Base-by-base conservation (phyloP, 202 grass and related monocot genomes). In the Miscanthus sacchariflorus region DNA sequence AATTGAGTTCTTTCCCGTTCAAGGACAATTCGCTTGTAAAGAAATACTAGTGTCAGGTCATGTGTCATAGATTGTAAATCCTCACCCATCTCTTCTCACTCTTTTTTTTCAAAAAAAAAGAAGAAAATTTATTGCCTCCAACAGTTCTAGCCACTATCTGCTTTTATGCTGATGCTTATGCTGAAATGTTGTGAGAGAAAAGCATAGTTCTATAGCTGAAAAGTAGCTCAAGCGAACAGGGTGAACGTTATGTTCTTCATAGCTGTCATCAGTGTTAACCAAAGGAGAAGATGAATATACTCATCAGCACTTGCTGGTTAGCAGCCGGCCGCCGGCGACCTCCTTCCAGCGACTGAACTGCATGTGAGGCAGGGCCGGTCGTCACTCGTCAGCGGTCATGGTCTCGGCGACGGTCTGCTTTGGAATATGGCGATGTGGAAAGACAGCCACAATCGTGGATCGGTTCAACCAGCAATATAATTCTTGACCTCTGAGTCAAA, bases 401-500 rank as follows among this genome's bases (percentile, higher is more conserved):
- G 75, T 87, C 84, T 35, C 30, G 75, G 21, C 18, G 75, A 70
- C 65, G 1, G 70, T 84, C 42, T 84, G 85, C 75, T 39, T 18
- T 50, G 10, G 85, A 80, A 75, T 15, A n/a, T 79, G 69, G 74
- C 45, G 15, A 82, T 2, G 63, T n/a, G 39, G 50, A 84, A 18
- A 35, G 49, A 21, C 6, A 33, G 48, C 50, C 23, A 44, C 50
- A n/a, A 77, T 44, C 64, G 50, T 77, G 82, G 86, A 91, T 88
- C 90, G 24, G 86, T 91, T 88, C 90, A 85, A 82, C 83, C 5
- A 11, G 63, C 72, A 82, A 30, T 50, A 28, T 64, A 44, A 23
- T 45, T 19, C 70, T 45, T 54, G 90, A 85, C 85, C 65, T 54
- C 18, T 66, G 77, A 46, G 77, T 85, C 90, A 82, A 85, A 50